phyloP scores from a whole-genome alignment of 108 stramenopile genomes.

The Cyclotella kingstonii region DNA sequence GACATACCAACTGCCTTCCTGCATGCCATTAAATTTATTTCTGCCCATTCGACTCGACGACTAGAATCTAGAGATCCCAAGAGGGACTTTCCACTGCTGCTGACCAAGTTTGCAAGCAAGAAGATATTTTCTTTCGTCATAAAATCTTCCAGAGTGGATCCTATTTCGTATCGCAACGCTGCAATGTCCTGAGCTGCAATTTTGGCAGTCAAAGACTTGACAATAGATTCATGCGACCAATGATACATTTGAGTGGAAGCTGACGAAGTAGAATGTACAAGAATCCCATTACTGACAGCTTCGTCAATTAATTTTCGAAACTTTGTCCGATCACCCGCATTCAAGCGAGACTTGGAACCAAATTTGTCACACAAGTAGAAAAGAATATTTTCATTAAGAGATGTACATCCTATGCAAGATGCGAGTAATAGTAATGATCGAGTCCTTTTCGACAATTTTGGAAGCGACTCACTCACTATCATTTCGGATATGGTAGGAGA shows the following conservation, averaged over 20 bases:
- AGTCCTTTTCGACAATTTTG: not conserved
- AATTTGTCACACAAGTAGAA: slow-evolving; percentile 7
- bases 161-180: slow-evolving; percentile 9
- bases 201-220: not conserved
- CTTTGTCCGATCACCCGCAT: not conserved
- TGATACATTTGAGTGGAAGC: not conserved
- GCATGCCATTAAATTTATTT: slow-evolving; percentile 2
- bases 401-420: slow-evolving; percentile 6
- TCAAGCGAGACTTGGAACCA: not conserved
- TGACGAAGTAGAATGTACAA: not conserved
- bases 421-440: slow-evolving; percentile 2
- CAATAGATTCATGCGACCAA: slow-evolving; percentile 10
- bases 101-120: not conserved
- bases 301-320: slow-evolving; percentile 5
- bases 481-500: not conserved
- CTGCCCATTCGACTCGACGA: slow-evolving; percentile 6
- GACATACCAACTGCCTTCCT: slow-evolving; percentile 3
- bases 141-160: slow-evolving; percentile 1
- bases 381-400: not conserved
- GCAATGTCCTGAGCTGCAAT: not conserved
- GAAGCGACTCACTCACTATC: not conserved
- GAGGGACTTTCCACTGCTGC: slow-evolving; percentile 1
- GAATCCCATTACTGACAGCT: not conserved
- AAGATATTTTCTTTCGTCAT: not conserved
- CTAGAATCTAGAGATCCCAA: slow-evolving; percentile 5